These are phyloP conservation scores for Cladosporium oxysporum DNA, from an alignment of 2,329 filamentous ascomycete genomes.

Conservation along the genomic window DNA sequence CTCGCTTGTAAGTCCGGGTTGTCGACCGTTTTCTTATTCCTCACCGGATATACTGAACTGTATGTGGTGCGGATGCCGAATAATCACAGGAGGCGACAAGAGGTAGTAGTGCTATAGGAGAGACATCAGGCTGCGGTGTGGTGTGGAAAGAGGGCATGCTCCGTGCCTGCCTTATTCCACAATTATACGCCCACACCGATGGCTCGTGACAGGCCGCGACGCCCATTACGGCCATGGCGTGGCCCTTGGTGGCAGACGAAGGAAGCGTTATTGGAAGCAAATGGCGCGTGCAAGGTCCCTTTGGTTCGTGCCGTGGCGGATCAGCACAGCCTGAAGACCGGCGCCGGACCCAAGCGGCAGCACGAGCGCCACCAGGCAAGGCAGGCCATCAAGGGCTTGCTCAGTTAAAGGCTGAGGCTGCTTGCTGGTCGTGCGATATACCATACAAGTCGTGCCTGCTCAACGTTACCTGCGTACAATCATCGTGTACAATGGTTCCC, in stretches of 20 bases:
- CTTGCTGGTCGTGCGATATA: background rate
- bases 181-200: background rate
- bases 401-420: background rate
- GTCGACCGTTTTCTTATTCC: background rate
- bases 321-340: constrained; percentile 10
- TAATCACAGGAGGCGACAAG: background rate
- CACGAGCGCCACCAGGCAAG: background rate
- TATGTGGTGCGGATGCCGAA: background rate
- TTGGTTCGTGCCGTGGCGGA: background rate
- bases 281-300: background rate
- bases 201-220: constrained; percentile 1
- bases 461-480: background rate
- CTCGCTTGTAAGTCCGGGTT: background rate
- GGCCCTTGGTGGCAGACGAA: background rate
- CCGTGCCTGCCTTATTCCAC: constrained; percentile 7
- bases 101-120: background rate
- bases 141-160: constrained; percentile 1
- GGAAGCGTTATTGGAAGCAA: background rate
- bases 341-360: background rate
- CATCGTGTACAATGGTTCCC: background rate
- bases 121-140: background rate
- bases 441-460: background rate
- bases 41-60: background rate
- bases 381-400: background rate
- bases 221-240: background rate